These are phyloP conservation scores for Pontederia paniculata DNA, from an alignment of 176 grass and related monocot genomes.

Conservation along the genomic window DNA sequence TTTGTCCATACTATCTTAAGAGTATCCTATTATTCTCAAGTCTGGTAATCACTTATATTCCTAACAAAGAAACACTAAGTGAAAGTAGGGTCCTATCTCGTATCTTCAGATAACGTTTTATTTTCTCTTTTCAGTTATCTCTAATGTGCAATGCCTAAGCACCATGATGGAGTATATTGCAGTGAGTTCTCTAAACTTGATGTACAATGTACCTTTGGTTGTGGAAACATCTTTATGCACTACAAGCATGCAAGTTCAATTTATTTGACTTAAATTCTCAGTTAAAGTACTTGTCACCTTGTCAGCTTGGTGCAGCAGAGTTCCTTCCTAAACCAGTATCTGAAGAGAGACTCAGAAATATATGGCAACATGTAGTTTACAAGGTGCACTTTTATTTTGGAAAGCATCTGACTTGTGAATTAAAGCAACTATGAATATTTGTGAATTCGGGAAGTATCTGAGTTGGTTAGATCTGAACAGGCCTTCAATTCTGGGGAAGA, in stretches of 20 bases:
- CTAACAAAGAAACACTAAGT: no score
- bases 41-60: no score
- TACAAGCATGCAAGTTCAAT: no score
- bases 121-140: conserved; percentile 26
- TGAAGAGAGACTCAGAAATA: conserved; percentile 37
- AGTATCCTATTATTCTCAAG: no score
- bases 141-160: conserved; percentile 29
- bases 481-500: conserved; percentile 22
- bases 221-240: no score
- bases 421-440: background rate
- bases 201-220: no score
- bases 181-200: conserved; percentile 15
- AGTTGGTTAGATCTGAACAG: conserved; percentile 21
- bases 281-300: background rate
- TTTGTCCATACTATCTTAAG: no score
- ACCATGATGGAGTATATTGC: conserved; percentile 48
- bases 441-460: background rate
- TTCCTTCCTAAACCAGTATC: conserved; percentile 42
- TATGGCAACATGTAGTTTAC: conserved; percentile 51
- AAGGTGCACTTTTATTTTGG: conserved; percentile 26
- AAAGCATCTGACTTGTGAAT: background rate
- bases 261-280: no score
- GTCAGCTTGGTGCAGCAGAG: conserved; percentile 43
- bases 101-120: background rate
- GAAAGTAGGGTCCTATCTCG: no score